Base-by-base conservation (phyloP, 257 asterid species). In the Anisodus tanguticus region DNA sequence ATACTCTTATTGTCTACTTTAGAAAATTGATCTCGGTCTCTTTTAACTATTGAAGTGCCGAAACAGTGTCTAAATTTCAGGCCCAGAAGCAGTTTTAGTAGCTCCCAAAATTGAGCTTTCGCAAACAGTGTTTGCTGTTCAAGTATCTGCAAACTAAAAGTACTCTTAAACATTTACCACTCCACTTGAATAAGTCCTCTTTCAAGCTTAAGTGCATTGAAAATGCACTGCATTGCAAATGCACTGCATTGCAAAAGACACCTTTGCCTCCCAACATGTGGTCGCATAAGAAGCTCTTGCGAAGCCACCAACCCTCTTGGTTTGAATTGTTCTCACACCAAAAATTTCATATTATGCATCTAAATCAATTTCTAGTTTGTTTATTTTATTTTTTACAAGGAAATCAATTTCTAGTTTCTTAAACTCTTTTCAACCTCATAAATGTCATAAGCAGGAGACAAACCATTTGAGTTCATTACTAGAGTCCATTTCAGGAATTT, bases 261-360 rank as follows among this genome's bases (percentile, higher is more conserved):
- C 6, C 35, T 31, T 31, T 1, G 35, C 35, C 35, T 31, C 35
- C 78, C 15, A 17, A 70, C 79, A 41, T 0, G 35, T 69, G 78
- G 78, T 54, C 16, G 16, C 54, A 41, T 70, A 70, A 17, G 59
- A 72, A 45, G 47, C 12, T 72, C 80, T 72, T 31, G 72, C 45
- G 3, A 31, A 72, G 47, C 59, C 80, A 72, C 17, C 7, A 47
- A 19, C 10, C 60, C 35, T 47, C 80, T 72, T 47, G 19, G 43
- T 72, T 72, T 19, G 6, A 72, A 72, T 47, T 47, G 2, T 47
- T 19, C 6, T 72, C 41, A 0, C 19, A n/a, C 41, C 41, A 72
- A 47, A 72, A 47, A 47, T 72, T 72, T 9, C 80, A 47, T 47
- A 72, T 19, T 72, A 47, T n/a, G 60, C 80, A 19, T 72, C 16